Evolutionary conservation across 208 protist genomes (phyloP), one percentile per base, ranked within the genome.

Genomic region (Acanthamoeba triangularis): DNA sequence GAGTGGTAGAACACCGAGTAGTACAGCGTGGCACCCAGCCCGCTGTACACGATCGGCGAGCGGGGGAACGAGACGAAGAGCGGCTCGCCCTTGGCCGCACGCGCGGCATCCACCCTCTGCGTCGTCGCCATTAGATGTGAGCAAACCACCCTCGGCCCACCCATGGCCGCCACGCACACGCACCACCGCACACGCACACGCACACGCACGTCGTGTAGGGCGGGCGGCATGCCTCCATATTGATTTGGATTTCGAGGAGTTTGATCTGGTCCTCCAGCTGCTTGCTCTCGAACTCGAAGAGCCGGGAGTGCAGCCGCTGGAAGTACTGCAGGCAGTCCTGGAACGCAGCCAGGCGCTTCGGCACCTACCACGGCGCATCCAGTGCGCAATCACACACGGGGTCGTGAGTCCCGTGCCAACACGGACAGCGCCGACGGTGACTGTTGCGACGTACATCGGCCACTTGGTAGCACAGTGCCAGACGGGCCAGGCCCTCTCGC

Each of bases 221-320:
- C 35, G 30, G 13, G 69, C 13, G 28, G 18, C 59, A 3, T 8
- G 47, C 69, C 69, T 78, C 69, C 69, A 78, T 78, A 2, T 78
- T 16, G 16, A 78, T 30, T 44, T 78, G 69, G 7, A 44, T 78
- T n/a, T 78, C 69, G n/a, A 78, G 69, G 69, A 78, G 69, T 7
- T 35, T 78, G 69, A 78, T 78, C 69, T 78, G 69, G n/a, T 78
- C 69, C 6, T 10, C 37, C 69, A 78, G n/a, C 30, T 78, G 69
- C 37, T 78, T 78, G 69, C 69, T 78, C 69, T 78, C 69, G 37
- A 78, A 78, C 69, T 78, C 69, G 30, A 78, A 78, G 30, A 78
- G 69, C 8, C 37, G 25, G 30, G 69, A 8, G 30, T 78, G 69
- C 6, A 78, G 69, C 69, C 11, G 33, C 37, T 78, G 69, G 69